These are phyloP conservation scores for Trypanosoma rangeli DNA, from an alignment of 208 protist species.

Conservation along the genomic window DNA sequence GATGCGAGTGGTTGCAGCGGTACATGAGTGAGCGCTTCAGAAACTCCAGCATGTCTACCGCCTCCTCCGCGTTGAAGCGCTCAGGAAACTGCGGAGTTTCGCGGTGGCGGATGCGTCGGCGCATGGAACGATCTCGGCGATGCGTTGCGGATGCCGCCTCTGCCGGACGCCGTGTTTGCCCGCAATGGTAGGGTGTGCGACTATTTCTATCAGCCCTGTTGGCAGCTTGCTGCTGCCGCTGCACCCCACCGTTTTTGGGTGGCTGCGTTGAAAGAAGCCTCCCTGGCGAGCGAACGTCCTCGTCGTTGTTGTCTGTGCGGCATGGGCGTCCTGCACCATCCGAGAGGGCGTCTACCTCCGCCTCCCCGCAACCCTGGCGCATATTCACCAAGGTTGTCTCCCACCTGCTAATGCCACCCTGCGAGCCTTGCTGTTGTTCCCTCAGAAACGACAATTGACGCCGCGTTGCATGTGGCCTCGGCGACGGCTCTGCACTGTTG, in stretches of 20 bases:
- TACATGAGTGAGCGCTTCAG: slow-evolving; percentile 19
- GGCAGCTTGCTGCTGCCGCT: background rate
- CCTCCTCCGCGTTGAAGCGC: background rate
- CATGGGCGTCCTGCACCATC: background rate
- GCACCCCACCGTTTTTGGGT: background rate
- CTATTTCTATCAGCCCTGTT: background rate
- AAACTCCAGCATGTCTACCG: slow-evolving; percentile 8
- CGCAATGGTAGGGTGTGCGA: background rate
- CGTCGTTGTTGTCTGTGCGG: background rate
- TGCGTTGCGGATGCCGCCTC: background rate
- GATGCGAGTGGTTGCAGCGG: slow-evolving; percentile 15
- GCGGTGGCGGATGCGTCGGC: background rate
- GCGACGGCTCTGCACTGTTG: background rate
- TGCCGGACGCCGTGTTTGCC: background rate
- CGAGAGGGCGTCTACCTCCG: background rate
- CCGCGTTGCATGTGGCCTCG: background rate
- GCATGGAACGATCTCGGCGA: background rate
- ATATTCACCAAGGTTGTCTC: background rate
- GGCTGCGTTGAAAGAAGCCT: slow-evolving; percentile 1
- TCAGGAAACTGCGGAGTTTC: background rate
- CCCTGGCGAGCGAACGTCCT: background rate
- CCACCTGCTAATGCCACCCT: slow-evolving; percentile 8
- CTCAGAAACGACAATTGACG: background rate
- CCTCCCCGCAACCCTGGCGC: background rate
- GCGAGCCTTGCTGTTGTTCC: background rate